Evolutionary conservation across 169 alveolate species (phyloP).

Genomic region (Cryptosporidium ryanae): DNA sequence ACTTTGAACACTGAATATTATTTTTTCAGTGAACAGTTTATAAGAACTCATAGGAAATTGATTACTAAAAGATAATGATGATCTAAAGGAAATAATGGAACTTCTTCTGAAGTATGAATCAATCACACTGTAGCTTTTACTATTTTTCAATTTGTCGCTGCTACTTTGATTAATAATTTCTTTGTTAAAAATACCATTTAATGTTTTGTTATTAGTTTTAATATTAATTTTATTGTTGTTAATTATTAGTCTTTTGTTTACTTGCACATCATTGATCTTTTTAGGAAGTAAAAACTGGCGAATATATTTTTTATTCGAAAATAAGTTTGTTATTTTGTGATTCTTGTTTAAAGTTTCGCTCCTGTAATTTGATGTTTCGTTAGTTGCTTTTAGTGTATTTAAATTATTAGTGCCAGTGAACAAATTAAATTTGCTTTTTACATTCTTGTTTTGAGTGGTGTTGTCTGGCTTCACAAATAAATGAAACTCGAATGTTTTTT

Average conservation of each 20-base stretch:
- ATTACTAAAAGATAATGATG: slow-evolving; percentile 4
- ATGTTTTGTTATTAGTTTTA: slow-evolving; percentile 12
- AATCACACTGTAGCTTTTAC: background rate
- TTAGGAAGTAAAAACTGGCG: slow-evolving; percentile 23
- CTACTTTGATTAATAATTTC: background rate
- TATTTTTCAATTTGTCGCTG: background rate
- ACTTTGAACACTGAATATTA: slow-evolving; percentile 17
- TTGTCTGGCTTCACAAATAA: slow-evolving; percentile 8
- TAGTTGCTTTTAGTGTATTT: too few species aligned
- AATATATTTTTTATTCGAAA: slow-evolving; percentile 35
- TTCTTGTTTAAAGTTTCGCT: background rate
- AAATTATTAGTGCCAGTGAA: background rate
- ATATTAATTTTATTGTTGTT: background rate
- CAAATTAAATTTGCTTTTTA: background rate
- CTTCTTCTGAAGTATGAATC: background rate
- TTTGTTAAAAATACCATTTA: slow-evolving; percentile 15
- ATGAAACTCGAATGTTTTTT: slow-evolving; percentile 24
- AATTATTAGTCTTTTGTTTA: slow-evolving; percentile 14
- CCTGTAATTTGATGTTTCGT: background rate
- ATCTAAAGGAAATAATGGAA: background rate
- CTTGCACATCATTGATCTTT: slow-evolving; percentile 25
- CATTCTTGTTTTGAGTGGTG: background rate
- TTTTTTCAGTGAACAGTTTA: slow-evolving; percentile 47
- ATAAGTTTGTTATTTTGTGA: background rate
- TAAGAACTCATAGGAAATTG: slow-evolving; percentile 13